A percentile compares a stretch with the other conserved stretches of the same genome.
phyloP scores from a whole-genome alignment of 2,329 filamentous ascomycete species.

The Botryosphaeria dothidea region DNA sequence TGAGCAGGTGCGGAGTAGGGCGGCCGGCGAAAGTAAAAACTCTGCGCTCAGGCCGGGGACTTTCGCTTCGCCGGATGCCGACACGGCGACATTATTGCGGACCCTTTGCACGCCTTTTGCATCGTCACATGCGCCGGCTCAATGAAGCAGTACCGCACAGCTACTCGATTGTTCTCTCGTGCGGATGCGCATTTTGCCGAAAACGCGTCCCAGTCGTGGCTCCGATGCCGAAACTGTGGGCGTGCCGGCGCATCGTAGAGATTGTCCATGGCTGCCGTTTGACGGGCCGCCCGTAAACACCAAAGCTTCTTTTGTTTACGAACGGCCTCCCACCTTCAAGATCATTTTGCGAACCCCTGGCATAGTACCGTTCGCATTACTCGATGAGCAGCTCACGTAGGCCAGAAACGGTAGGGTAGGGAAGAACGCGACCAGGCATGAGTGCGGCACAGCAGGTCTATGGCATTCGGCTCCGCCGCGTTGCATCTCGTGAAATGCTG shows the following conservation, averaged over 20 bases:
- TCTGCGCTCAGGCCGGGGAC: not conserved
- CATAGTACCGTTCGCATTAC: too few relatives aligned
- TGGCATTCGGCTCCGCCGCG: not conserved
- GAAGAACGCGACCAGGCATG: not conserved
- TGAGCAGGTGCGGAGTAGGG: not conserved
- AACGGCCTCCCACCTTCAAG: not conserved
- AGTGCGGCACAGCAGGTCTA: not conserved
- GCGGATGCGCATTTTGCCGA: not conserved
- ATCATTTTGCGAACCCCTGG: not conserved
- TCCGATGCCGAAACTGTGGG: not conserved
- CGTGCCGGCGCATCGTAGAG: not conserved
- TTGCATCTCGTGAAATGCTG: not conserved
- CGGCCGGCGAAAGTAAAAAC: not conserved
- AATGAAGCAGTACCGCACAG: too few relatives aligned
- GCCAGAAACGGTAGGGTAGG: too few relatives aligned
- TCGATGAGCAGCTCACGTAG: too few relatives aligned
- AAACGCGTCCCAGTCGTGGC: not conserved
- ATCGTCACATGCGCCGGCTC: not conserved
- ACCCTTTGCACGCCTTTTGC: not conserved
- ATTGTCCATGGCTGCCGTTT: not conserved
- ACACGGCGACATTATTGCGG: conserved; percentile 7
- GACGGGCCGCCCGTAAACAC: not conserved
- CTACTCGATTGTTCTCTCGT: too few relatives aligned
- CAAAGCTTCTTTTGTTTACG: not conserved
- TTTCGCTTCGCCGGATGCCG: not conserved